Conservation (phyloP, 345 rosid species). For the Corchorus capsularis region DNA sequence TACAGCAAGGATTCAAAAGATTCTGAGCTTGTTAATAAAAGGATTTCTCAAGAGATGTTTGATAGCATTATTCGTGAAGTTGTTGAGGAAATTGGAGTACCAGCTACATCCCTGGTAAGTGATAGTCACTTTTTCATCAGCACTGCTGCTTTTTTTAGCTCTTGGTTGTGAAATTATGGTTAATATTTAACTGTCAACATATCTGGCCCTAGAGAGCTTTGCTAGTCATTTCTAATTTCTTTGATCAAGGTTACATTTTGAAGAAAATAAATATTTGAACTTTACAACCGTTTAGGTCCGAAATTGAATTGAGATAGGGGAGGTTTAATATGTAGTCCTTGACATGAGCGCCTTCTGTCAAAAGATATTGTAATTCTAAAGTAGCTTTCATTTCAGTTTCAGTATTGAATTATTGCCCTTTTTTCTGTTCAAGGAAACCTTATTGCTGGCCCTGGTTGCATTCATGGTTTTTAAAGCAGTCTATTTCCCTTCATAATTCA, state of each 20-base stretch:
- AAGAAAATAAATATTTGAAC: background rate
- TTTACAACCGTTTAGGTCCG: background rate
- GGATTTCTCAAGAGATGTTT: slow-evolving; percentile 71
- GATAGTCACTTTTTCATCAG: background rate
- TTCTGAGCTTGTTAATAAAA: slow-evolving; percentile 45
- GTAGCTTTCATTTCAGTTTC: background rate
- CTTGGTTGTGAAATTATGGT: background rate
- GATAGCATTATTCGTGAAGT: slow-evolving; percentile 79
- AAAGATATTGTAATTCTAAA: background rate
- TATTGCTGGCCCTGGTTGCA: background rate
- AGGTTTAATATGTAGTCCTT: background rate
- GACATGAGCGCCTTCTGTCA: background rate
- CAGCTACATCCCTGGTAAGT: slow-evolving; percentile 69
- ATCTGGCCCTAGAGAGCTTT: background rate
- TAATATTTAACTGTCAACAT: background rate
- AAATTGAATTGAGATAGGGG: background rate
- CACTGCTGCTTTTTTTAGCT: slow-evolving; percentile 8
- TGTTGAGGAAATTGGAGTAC: slow-evolving; percentile 92
- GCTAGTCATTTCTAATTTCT: background rate
- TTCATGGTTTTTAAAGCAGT: background rate
- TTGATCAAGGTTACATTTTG: slow-evolving; percentile 7
- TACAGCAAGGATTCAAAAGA: slow-evolving; percentile 25
- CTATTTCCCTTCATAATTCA: background rate
- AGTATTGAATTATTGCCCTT: background rate
- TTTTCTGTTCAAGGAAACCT: background rate